A percentile compares a stretch with the other conserved stretches of the same genome.
Evolutionary conservation across 2,329 filamentous ascomycete genomes (phyloP).

Genomic region (Ophiostoma angusticollis): DNA sequence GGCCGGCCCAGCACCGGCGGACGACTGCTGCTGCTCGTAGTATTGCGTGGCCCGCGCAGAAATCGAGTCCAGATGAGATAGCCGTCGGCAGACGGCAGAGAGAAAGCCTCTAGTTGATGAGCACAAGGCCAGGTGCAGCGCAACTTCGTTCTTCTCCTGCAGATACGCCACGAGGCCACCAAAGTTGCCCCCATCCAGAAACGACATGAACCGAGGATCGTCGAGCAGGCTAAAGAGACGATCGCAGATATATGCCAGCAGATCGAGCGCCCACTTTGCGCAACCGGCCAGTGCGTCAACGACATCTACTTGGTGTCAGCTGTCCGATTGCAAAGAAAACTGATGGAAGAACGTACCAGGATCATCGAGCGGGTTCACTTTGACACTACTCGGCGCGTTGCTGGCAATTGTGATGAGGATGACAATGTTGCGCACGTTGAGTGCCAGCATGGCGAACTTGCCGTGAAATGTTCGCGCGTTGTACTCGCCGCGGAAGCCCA

Average conservation of each 20-base stretch:
- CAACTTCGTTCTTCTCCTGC: conserved; percentile 41
- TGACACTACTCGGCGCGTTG: conserved; percentile 39
- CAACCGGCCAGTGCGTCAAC: conserved; percentile 61
- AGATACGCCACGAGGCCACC: conserved; percentile 38
- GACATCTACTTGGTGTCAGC: conserved; percentile 41
- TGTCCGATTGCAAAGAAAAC: not conserved
- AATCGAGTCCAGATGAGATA: conserved; percentile 42
- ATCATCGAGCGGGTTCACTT: conserved; percentile 51
- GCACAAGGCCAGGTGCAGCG: conserved; percentile 54
- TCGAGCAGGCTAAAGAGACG: conserved; percentile 42
- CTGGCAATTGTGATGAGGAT: conserved; percentile 52
- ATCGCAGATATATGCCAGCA: conserved; percentile 51
- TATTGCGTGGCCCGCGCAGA: conserved; percentile 37
- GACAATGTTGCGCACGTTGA: conserved; percentile 63
- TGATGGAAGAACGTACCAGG: conserved; percentile 31
- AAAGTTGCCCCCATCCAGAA: conserved; percentile 32
- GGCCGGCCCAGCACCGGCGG: conserved; percentile 20
- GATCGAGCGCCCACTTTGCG: conserved; percentile 64
- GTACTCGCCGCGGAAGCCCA: conserved; percentile 58
- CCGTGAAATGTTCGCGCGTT: conserved; percentile 51
- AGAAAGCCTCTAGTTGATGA: conserved; percentile 64
- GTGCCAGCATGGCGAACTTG: conserved; percentile 60
- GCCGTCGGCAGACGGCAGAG: conserved; percentile 51
- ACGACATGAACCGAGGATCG: conserved; percentile 36
- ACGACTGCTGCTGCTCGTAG: conserved; percentile 29